A percentile compares a stretch with the other conserved stretches of the same genome.
These are phyloP conservation scores for Cladosporium sphaerospermum DNA, from an alignment of 2,329 filamentous ascomycete genomes.

Conservation along the genomic window DNA sequence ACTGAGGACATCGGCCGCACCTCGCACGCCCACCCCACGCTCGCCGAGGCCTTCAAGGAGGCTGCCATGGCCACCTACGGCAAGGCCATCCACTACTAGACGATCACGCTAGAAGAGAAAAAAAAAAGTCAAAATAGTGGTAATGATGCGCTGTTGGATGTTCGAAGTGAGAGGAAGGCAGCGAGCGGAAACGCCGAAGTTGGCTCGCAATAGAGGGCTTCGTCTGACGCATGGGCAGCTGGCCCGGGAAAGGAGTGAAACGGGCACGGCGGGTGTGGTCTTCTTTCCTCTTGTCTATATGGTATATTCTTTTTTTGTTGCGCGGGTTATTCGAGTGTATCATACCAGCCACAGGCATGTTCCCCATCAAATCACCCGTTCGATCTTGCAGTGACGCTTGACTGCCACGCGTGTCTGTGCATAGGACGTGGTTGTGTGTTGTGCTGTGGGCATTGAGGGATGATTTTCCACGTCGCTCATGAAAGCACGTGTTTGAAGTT, in stretches of 20 bases:
- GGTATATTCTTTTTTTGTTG: background rate
- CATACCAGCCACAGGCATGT: background rate
- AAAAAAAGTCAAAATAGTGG: background rate
- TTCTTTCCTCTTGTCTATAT: slow-evolving; percentile 4
- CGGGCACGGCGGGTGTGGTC: background rate
- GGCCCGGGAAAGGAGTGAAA: too few species aligned
- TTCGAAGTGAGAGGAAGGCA: too few species aligned
- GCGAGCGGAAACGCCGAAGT: too few species aligned
- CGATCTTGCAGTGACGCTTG: too few species aligned
- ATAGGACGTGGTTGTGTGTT: too few species aligned
- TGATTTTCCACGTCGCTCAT: too few species aligned
- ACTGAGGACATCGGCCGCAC: slow-evolving; percentile 92
- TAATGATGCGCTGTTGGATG: background rate
- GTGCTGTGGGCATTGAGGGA: too few species aligned
- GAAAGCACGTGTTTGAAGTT: too few species aligned
- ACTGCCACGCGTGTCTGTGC: too few species aligned
- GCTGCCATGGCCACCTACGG: slow-evolving; percentile 95
- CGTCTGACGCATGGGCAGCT: too few species aligned
- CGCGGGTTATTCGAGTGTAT: background rate
- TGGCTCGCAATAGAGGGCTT: too few species aligned
- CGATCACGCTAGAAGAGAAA: background rate
- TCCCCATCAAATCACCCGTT: background rate
- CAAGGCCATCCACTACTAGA: slow-evolving; percentile 87
- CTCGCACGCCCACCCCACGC: slow-evolving; percentile 91
- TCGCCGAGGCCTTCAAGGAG: slow-evolving; percentile 98